phyloP scores from a whole-genome alignment of 1,284 basidiomycete species.

The Xanthoconium separans region DNA sequence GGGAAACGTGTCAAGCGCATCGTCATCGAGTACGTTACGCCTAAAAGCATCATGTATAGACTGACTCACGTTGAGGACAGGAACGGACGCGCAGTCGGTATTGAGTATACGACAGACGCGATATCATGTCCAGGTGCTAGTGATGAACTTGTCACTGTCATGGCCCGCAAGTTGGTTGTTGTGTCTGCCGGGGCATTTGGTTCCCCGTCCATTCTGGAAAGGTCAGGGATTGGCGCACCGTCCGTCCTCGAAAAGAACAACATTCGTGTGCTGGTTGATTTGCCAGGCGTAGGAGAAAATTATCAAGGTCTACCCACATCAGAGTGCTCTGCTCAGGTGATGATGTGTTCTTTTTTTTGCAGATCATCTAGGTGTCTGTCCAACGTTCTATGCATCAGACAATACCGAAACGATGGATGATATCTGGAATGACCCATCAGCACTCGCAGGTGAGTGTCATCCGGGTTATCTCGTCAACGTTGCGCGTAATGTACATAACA shows the following conservation, averaged over 20 bases:
- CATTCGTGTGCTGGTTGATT: constrained; percentile 42
- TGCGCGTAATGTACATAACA: background rate
- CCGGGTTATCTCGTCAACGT: background rate
- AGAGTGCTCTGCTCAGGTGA: background rate
- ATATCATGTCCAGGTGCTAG: background rate
- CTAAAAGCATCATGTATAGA: background rate
- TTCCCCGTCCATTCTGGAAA: constrained; percentile 53
- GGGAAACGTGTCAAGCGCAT: constrained; percentile 45
- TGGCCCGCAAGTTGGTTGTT: constrained; percentile 46
- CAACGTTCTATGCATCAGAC: constrained; percentile 38
- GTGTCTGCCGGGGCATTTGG: constrained; percentile 54
- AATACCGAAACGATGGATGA: constrained; percentile 45
- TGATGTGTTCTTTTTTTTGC: background rate
- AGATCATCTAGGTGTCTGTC: constrained; percentile 45
- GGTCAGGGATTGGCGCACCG: constrained; percentile 49
- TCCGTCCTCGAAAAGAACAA: constrained; percentile 41
- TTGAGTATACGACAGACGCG: constrained; percentile 50
- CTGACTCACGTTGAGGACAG: constrained; percentile 29
- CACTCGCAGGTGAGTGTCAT: constrained; percentile 29
- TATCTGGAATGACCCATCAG: constrained; percentile 38
- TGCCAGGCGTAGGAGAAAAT: constrained; percentile 58
- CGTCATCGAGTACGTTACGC: constrained; percentile 43
- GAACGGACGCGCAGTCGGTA: constrained; percentile 49
- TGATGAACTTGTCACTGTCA: constrained; percentile 23
- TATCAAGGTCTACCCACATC: constrained; percentile 41